These are phyloP conservation scores for Antrodiella citrinella DNA, from an alignment of 768 basidiomycete genomes.

Conservation along the genomic window DNA sequence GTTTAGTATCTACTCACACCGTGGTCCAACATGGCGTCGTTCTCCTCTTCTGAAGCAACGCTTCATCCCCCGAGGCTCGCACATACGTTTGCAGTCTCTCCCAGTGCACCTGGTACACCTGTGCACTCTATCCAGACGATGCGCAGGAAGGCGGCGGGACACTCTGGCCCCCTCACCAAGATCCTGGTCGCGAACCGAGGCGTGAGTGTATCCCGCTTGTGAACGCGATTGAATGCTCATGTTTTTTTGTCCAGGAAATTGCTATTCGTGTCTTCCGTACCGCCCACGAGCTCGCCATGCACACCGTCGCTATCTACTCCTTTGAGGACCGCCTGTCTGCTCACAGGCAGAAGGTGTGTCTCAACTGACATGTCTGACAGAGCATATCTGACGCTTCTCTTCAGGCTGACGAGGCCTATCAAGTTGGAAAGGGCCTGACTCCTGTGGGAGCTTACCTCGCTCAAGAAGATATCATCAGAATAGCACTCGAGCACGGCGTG, in stretches of 20 bases:
- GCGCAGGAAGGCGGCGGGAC: slow-evolving; percentile 87
- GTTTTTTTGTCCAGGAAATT: slow-evolving; percentile 65
- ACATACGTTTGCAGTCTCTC: slow-evolving; percentile 62
- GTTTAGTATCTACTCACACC: too few relatives aligned
- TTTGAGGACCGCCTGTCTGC: slow-evolving; percentile 94
- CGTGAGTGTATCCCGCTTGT: slow-evolving; percentile 38
- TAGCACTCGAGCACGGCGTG: slow-evolving; percentile 96
- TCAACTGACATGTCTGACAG: slow-evolving; percentile 5
- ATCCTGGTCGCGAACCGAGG: slow-evolving; percentile 90
- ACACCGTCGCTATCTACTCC: slow-evolving; percentile 98
- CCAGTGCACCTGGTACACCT: slow-evolving; percentile 75
- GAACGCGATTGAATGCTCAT: slow-evolving; percentile 3
- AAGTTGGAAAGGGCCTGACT: slow-evolving; percentile 92
- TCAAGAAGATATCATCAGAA: slow-evolving; percentile 93
- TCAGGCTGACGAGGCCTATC: slow-evolving; percentile 96
- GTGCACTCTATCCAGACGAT: slow-evolving; percentile 89
- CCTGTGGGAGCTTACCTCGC: slow-evolving; percentile 97
- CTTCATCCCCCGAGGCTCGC: slow-evolving; percentile 71
- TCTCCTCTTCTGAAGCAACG: slow-evolving; percentile 12
- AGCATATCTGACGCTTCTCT: neutral
- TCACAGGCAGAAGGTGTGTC: slow-evolving; percentile 86
- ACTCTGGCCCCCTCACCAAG: slow-evolving; percentile 83
- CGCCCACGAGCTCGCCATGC: slow-evolving; percentile 98
- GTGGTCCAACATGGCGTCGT: slow-evolving; percentile 10
- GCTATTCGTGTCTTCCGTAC: slow-evolving; percentile 98